Conservation (phyloP, 2,329 filamentous ascomycete genomes). For the Colletotrichum sp. region DNA sequence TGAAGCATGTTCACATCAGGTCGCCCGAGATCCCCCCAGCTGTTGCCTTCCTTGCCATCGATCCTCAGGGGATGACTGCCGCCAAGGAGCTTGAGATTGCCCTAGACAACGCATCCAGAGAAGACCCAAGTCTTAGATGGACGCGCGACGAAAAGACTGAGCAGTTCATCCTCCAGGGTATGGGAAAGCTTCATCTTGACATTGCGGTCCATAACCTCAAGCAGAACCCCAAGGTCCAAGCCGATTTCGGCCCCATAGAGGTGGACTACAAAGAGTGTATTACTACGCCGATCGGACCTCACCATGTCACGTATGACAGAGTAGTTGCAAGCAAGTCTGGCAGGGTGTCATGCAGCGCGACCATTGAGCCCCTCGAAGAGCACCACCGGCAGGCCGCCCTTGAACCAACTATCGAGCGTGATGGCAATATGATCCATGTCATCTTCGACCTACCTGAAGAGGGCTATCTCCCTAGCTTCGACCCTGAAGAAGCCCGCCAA, state of each 20-base stretch:
- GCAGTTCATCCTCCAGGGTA: constrained; percentile 90
- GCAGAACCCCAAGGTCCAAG: constrained; percentile 85
- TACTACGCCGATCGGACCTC: constrained; percentile 57
- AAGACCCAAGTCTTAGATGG: constrained; percentile 91
- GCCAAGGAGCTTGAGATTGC: constrained; percentile 80
- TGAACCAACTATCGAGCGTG: constrained; percentile 54
- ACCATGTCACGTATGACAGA: constrained; percentile 73
- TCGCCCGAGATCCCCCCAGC: constrained; percentile 90
- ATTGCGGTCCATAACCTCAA: constrained; percentile 88
- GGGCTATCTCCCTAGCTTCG: constrained; percentile 53
- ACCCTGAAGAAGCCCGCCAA: constrained; percentile 54
- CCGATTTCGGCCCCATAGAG: constrained; percentile 87
- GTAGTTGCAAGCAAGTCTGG: constrained; percentile 80
- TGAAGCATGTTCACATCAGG: constrained; percentile 80
- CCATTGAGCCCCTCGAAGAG: constrained; percentile 64
- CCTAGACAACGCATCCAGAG: constrained; percentile 78
- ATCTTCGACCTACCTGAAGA: constrained; percentile 54
- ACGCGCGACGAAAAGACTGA: constrained; percentile 87
- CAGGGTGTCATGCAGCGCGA: constrained; percentile 75
- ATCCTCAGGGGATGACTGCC: constrained; percentile 77
- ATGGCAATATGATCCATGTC: constrained; percentile 73
- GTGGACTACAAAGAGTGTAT: constrained; percentile 94
- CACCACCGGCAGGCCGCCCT: constrained; percentile 38
- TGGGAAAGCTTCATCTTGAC: constrained; percentile 95
- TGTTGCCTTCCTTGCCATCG: constrained; percentile 95